Conservation (phyloP, 2,329 filamentous ascomycete species). For the Hypoxylon sp. region DNA sequence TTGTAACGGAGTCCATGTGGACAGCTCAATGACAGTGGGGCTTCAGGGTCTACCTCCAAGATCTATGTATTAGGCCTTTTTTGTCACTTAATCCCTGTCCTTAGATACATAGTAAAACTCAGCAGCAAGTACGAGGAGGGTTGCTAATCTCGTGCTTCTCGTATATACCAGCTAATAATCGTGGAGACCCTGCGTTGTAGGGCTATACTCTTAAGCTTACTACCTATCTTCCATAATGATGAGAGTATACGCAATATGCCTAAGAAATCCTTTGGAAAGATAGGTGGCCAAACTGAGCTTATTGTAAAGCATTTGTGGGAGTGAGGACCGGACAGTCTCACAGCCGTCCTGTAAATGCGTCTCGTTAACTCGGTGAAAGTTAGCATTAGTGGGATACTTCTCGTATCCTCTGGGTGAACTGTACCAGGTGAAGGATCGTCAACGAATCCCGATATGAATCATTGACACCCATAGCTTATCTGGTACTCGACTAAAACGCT, state of each 20-base stretch:
- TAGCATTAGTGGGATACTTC: conserved; percentile 2
- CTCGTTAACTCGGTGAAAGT: neutral
- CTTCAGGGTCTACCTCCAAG: conserved; percentile 11
- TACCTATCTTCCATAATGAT: conserved; percentile 8
- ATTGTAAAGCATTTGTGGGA: neutral
- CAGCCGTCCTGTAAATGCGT: neutral
- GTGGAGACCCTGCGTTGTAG: neutral
- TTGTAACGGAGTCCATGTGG: neutral
- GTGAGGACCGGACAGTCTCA: neutral
- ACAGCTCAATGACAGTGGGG: conserved; percentile 4
- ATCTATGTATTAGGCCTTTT: conserved; percentile 23
- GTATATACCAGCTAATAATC: neutral
- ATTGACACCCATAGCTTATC: conserved; percentile 1
- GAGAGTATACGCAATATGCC: conserved; percentile 5
- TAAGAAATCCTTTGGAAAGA: neutral
- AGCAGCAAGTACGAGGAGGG: neutral
- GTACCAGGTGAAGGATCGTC: conserved; percentile 16
- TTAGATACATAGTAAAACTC: too few relatives aligned
- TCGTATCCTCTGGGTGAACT: neutral
- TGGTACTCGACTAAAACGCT: neutral
- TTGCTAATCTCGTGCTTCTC: neutral
- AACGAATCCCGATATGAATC: neutral
- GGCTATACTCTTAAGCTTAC: conserved; percentile 13
- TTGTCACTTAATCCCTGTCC: neutral
- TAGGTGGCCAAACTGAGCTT: conserved; percentile 6